phyloP scores from a whole-genome alignment of 1,284 basidiomycete genomes.

The Tylopilus sp. region DNA sequence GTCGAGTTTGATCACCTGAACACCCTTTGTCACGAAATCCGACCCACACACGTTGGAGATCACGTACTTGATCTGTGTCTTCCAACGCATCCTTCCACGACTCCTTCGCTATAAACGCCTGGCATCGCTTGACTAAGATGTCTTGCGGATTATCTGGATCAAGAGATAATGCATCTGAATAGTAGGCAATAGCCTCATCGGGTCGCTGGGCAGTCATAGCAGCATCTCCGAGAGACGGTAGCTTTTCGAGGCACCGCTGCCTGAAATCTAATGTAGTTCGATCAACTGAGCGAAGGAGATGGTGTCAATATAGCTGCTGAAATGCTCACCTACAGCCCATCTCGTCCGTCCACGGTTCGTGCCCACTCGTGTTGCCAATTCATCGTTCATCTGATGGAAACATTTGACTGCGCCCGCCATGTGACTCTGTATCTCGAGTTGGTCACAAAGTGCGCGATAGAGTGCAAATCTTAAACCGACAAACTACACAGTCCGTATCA shows the following conservation, averaged over 20 bases:
- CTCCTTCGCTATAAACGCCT: no score
- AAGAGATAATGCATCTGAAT: conserved; percentile 1
- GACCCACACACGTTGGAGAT: no score
- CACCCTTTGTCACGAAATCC: no score
- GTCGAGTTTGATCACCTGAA: no score
- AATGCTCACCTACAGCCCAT: not conserved
- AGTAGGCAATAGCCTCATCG: not conserved
- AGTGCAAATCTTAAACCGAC: not conserved
- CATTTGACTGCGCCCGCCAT: not conserved
- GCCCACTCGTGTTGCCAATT: not conserved
- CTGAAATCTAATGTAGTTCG: not conserved
- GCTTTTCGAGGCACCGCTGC: not conserved
- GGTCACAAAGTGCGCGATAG: conserved; percentile 1
- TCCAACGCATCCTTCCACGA: no score
- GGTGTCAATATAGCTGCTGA: not conserved
- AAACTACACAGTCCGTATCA: no score
- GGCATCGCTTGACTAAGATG: not conserved
- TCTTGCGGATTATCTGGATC: not conserved
- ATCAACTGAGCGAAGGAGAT: not conserved
- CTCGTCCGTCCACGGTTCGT: not conserved
- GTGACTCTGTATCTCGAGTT: not conserved
- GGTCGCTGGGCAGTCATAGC: not conserved
- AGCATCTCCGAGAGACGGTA: not conserved
- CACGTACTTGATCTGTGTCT: no score
- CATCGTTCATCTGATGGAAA: not conserved